Evolutionary conservation across 306 rosid genomes (phyloP).

Genomic region (Quercus wislizeni): DNA sequence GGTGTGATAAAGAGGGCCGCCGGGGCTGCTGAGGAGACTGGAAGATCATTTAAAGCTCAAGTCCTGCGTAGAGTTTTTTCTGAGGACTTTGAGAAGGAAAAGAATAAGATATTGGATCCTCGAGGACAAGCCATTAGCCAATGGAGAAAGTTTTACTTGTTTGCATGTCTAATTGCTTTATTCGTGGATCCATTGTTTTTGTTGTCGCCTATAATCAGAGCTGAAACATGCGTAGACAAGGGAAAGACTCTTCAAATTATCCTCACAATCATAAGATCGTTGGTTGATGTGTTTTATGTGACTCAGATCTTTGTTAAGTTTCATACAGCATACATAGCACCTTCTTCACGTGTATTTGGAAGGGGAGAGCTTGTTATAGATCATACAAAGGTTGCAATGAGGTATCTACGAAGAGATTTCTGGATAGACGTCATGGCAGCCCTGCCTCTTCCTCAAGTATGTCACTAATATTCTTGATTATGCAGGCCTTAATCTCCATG

Average conservation of each 20-base stretch:
- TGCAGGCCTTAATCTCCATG: background rate
- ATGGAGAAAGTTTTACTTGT: slow-evolving; percentile 54
- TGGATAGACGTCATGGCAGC: slow-evolving; percentile 50
- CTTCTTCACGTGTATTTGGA: slow-evolving; percentile 57
- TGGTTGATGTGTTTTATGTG: slow-evolving; percentile 40
- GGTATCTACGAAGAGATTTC: slow-evolving; percentile 46
- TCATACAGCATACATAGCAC: slow-evolving; percentile 56
- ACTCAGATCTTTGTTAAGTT: slow-evolving; percentile 42
- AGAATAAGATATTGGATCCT: slow-evolving; percentile 45
- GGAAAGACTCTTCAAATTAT: slow-evolving; percentile 32
- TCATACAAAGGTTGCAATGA: slow-evolving; percentile 42
- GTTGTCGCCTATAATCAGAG: slow-evolving; percentile 36
- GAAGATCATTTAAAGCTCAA: slow-evolving; percentile 36
- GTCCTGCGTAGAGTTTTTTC: slow-evolving; percentile 52
- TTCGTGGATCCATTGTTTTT: slow-evolving; percentile 58
- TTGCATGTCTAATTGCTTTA: slow-evolving; percentile 43
- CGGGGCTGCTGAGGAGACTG: slow-evolving; percentile 19
- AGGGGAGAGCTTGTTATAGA: slow-evolving; percentile 57
- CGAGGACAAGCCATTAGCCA: slow-evolving; percentile 37
- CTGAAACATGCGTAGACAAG: slow-evolving; percentile 42
- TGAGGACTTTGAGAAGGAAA: slow-evolving; percentile 49
- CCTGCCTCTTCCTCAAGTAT: slow-evolving; percentile 54
- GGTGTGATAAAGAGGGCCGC: background rate
- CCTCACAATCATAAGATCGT: slow-evolving; percentile 44
- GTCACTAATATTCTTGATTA: background rate